phyloP scores from a whole-genome alignment of 2,329 filamentous ascomycete genomes.

The Didymella sp. region DNA sequence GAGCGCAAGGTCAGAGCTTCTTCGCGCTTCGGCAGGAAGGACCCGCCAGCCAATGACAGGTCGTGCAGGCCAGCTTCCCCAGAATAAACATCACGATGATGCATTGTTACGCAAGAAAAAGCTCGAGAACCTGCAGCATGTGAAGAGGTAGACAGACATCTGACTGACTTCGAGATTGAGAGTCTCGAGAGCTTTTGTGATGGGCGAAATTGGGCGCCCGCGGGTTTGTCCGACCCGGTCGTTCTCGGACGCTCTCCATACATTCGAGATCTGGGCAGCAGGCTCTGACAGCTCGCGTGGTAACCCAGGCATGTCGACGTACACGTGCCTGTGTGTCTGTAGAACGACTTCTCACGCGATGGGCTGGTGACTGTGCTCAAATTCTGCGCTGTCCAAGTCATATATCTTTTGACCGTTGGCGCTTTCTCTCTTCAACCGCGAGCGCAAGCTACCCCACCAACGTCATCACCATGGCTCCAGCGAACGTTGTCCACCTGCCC shows the following conservation, averaged over 20 bases:
- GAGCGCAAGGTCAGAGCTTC: conserved; percentile 13
- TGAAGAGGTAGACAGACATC: not conserved
- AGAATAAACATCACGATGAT: conserved; percentile 10
- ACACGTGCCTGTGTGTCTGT: conserved; percentile 9
- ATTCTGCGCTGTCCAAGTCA: not conserved
- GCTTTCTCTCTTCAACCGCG: conserved; percentile 11
- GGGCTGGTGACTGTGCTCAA: conserved; percentile 22
- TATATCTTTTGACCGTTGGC: not conserved
- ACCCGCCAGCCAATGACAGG: conserved; percentile 26
- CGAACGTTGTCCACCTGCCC: conserved; percentile 71
- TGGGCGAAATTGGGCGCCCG: conserved; percentile 12
- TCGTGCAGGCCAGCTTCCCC: conserved; percentile 4
- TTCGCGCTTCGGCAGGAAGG: conserved; percentile 11
- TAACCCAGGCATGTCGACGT: conserved; percentile 2
- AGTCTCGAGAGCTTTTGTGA: conserved; percentile 4
- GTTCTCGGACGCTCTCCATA: conserved; percentile 18
- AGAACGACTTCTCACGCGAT: conserved; percentile 28
- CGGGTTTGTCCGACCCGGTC: conserved; percentile 20
- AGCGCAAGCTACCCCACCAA: conserved; percentile 35
- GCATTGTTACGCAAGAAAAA: conserved; percentile 2
- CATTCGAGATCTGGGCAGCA: conserved; percentile 21
- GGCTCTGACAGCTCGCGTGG: conserved; percentile 28
- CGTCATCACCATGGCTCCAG: conserved; percentile 51
- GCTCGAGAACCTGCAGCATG: not conserved
- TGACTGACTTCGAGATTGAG: not conserved